phyloP scores from a whole-genome alignment of 2,329 filamentous ascomycete species.

The Colletotrichum ledebouriae region DNA sequence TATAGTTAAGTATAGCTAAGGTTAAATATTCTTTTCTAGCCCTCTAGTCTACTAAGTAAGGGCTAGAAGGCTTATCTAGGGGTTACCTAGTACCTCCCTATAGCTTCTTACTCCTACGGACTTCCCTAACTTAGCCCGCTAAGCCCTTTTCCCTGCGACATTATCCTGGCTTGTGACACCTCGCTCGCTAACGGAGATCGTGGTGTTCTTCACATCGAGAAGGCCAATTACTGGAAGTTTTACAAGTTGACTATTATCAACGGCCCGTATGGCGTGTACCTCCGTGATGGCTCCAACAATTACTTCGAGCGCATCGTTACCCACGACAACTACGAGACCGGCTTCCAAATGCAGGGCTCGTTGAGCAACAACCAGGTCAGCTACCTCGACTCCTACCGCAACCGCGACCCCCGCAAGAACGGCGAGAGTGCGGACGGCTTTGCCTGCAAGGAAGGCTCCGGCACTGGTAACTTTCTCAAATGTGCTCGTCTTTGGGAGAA shows the following conservation, averaged over 20 bases:
- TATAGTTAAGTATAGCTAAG: no score
- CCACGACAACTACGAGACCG: slow-evolving; percentile 56
- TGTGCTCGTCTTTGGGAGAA: slow-evolving; percentile 64
- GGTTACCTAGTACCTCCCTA: no score
- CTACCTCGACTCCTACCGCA: slow-evolving; percentile 59
- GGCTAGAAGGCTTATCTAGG: no score
- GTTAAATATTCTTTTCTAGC: no score
- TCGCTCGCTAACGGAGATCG: slow-evolving; percentile 56
- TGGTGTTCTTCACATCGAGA: slow-evolving; percentile 62
- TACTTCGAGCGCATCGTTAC: slow-evolving; percentile 54
- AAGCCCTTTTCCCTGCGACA: no score
- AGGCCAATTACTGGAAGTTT: slow-evolving; percentile 53
- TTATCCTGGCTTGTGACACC: no score
- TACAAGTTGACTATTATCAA: slow-evolving; percentile 55
- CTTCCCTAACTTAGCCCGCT: no score
- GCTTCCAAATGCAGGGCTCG: slow-evolving; percentile 53
- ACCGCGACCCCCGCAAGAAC: slow-evolving; percentile 64
- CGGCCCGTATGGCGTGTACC: slow-evolving; percentile 54
- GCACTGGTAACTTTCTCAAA: slow-evolving; percentile 59
- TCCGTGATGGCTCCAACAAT: slow-evolving; percentile 53
- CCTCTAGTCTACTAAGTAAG: no score
- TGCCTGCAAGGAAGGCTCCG: slow-evolving; percentile 60
- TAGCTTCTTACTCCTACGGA: no score
- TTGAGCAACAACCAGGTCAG: slow-evolving; percentile 55
- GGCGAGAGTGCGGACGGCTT: slow-evolving; percentile 65